Conservation (phyloP, 176 grass and related monocot species). For the Rhynchospora tenuis region DNA sequence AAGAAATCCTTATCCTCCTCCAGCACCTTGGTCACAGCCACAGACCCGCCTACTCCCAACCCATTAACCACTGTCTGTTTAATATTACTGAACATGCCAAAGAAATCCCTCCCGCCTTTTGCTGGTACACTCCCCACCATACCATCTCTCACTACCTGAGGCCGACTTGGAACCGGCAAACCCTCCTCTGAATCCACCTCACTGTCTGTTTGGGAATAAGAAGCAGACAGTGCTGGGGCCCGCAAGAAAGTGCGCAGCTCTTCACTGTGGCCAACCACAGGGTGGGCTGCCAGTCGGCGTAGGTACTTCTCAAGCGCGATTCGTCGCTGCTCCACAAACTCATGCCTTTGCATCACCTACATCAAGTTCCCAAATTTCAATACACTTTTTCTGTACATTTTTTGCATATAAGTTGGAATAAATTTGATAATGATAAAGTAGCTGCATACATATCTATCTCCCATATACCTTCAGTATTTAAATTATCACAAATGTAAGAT, state of each 20-base stretch:
- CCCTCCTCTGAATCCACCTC: constrained; percentile 22
- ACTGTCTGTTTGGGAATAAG: constrained; percentile 12
- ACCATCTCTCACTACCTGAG: constrained; percentile 13
- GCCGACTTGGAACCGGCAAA: neutral
- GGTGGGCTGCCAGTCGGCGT: constrained; percentile 60
- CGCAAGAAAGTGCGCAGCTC: constrained; percentile 57
- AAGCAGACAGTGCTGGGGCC: constrained; percentile 36
- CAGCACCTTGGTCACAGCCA: constrained; percentile 36
- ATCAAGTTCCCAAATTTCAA: neutral
- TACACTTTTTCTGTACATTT: neutral
- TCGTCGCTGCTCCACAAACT: constrained; percentile 77
- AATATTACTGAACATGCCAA: constrained; percentile 83
- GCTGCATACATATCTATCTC: neutral
- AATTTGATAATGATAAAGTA: too few species aligned
- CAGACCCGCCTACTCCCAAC: constrained; percentile 27
- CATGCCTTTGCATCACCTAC: constrained; percentile 68
- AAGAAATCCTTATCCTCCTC: constrained; percentile 65
- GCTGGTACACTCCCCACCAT: constrained; percentile 23
- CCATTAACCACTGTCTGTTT: constrained; percentile 73
- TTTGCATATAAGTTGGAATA: neutral
- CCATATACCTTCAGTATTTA: neutral
- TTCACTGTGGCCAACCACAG: constrained; percentile 33
- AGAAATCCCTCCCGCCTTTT: constrained; percentile 62
- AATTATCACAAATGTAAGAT: neutral
- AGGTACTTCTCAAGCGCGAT: constrained; percentile 60